These are phyloP conservation scores for Clonostachys rhizophaga DNA, from an alignment of 2,329 filamentous ascomycete genomes.

Conservation along the genomic window DNA sequence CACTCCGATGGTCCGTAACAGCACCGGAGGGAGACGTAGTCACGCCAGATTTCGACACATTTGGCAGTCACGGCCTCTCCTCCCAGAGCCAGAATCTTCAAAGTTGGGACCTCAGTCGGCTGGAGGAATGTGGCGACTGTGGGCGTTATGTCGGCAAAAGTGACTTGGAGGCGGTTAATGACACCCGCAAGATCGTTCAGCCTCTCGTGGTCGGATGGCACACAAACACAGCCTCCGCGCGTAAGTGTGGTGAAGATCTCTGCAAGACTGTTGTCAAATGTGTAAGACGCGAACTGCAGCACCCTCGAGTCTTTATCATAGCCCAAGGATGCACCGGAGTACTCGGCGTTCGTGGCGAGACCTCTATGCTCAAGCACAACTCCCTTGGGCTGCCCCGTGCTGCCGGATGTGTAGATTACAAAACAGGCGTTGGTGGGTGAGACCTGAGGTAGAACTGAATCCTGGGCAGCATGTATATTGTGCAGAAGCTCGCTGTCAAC, in stretches of 20 bases:
- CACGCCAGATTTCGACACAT: conserved; percentile 3
- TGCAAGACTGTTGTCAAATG: conserved; percentile 8
- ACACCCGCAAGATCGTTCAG: conserved; percentile 8
- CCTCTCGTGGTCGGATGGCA: conserved; percentile 7
- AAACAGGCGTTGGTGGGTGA: conserved; percentile 13
- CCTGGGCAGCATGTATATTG: background rate
- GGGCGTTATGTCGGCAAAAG: conserved; percentile 7
- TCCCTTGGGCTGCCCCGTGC: conserved; percentile 53
- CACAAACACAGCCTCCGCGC: conserved; percentile 4
- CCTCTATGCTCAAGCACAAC: conserved; percentile 6
- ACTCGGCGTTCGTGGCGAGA: conserved; percentile 1
- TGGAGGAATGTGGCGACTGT: conserved; percentile 6
- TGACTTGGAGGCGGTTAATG: conserved; percentile 6
- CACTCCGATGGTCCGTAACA: conserved; percentile 6
- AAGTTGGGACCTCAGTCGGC: conserved; percentile 2
- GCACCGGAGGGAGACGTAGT: conserved; percentile 1
- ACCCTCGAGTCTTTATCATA: conserved; percentile 2
- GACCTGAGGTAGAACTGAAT: background rate
- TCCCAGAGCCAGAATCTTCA: conserved; percentile 4
- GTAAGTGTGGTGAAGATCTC: conserved; percentile 8
- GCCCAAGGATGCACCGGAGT: conserved; percentile 1
- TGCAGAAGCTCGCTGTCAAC: conserved; percentile 6
- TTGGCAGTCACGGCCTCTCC: conserved; percentile 6
- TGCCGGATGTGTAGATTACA: conserved; percentile 52
- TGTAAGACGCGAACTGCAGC: conserved; percentile 7